A percentile compares a stretch with the other conserved stretches of the same genome.
These are phyloP conservation scores for Cruciata laevipes DNA, from an alignment of 257 asterid species.

Conservation along the genomic window DNA sequence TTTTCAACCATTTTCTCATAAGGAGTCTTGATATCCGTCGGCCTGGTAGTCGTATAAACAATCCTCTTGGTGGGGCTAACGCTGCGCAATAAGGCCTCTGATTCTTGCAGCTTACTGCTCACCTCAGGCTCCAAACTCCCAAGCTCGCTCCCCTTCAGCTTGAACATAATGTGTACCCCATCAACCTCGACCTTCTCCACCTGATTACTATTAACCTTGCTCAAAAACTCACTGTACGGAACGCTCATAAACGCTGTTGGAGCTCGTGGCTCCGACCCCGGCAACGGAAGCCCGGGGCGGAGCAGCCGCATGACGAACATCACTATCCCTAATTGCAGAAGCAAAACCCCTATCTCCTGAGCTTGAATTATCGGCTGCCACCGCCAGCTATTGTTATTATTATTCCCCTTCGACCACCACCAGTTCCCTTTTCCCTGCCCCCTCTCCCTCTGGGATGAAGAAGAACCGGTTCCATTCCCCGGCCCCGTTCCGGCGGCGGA, in stretches of 20 bases:
- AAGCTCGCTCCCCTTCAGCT: slow-evolving; percentile 55
- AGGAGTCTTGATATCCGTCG: slow-evolving; percentile 80
- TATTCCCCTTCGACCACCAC: slow-evolving; percentile 46
- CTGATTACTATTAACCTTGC: slow-evolving; percentile 59
- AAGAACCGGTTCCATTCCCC: slow-evolving; percentile 39
- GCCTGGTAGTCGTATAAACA: slow-evolving; percentile 82
- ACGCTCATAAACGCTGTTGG: slow-evolving; percentile 63
- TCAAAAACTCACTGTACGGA: slow-evolving; percentile 85
- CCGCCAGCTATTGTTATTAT: slow-evolving; percentile 41
- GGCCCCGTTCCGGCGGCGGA: slow-evolving; percentile 20
- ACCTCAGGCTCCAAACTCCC: slow-evolving; percentile 37
- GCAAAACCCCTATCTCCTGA: slow-evolving; percentile 78
- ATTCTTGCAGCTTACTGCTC: slow-evolving; percentile 64
- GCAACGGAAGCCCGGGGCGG: slow-evolving; percentile 83
- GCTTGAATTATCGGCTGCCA: slow-evolving; percentile 91
- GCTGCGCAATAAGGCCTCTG: slow-evolving; percentile 56
- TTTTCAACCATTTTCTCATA: slow-evolving; percentile 95
- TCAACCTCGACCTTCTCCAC: slow-evolving; percentile 97
- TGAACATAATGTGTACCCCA: slow-evolving; percentile 91
- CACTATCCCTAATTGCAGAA: slow-evolving; percentile 79
- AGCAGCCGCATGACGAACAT: slow-evolving; percentile 88
- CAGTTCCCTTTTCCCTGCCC: slow-evolving; percentile 69
- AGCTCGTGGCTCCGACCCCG: slow-evolving; percentile 77
- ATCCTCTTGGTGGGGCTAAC: slow-evolving; percentile 68
- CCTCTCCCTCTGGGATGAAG: slow-evolving; percentile 58